A percentile compares a stretch with the other conserved stretches of the same genome.
phyloP scores from a whole-genome alignment of 2,329 filamentous ascomycete species.

The Westerdykella aurantiaca region DNA sequence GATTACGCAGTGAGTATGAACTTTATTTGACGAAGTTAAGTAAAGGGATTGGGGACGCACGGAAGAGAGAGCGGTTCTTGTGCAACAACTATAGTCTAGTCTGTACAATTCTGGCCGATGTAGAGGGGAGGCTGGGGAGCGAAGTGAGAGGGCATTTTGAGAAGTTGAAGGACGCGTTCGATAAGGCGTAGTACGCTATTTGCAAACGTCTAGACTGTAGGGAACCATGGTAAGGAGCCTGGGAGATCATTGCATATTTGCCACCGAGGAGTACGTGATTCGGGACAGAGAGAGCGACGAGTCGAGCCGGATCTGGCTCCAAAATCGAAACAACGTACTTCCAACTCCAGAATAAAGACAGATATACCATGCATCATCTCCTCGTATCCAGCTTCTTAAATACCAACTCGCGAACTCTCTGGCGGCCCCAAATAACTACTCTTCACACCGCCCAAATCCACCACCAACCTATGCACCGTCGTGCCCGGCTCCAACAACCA shows the following conservation, averaged over 20 bases:
- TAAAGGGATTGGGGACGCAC: slow-evolving; percentile 66
- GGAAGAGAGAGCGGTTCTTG: slow-evolving; percentile 80
- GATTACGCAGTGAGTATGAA: slow-evolving; percentile 77
- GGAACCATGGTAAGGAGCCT: too few species aligned
- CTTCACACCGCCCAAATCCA: slow-evolving; percentile 16
- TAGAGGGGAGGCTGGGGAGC: slow-evolving; percentile 62
- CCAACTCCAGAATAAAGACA: too few species aligned
- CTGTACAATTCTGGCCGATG: slow-evolving; percentile 76
- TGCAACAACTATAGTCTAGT: slow-evolving; percentile 95
- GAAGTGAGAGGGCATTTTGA: slow-evolving; percentile 76
- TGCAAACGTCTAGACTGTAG: too few species aligned
- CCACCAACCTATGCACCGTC: slow-evolving; percentile 9
- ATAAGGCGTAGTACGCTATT: slow-evolving; percentile 14
- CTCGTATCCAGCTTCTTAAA: background rate
- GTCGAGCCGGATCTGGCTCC: too few species aligned
- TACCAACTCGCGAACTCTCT: slow-evolving; percentile 8
- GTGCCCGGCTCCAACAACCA: slow-evolving; percentile 29
- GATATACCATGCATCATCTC: too few species aligned
- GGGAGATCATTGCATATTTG: too few species aligned
- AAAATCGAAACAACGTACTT: too few species aligned
- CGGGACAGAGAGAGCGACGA: too few species aligned
- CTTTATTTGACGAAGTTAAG: slow-evolving; percentile 73
- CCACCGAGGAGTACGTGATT: too few species aligned
- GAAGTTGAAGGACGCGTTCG: slow-evolving; percentile 44
- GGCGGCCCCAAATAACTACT: slow-evolving; percentile 20